Evolutionary conservation across 2,329 filamentous ascomycete genomes (phyloP), one percentile per base, ranked within the genome.

Genomic region (Bretziella fagacearum): DNA sequence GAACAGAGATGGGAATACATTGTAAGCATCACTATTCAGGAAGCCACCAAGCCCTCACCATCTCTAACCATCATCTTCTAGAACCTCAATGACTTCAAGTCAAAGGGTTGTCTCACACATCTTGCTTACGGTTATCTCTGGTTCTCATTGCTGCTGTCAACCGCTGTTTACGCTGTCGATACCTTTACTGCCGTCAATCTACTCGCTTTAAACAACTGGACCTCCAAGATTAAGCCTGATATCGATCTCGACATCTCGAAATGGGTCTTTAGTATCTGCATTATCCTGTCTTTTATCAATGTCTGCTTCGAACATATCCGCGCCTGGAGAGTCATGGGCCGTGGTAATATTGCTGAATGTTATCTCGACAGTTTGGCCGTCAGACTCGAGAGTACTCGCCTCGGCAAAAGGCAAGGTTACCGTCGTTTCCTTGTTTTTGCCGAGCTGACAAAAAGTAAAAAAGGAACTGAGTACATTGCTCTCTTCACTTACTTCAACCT

Each of bases 1-100:
- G 89, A 95, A 63, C 84, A 91, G 65, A 82, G 86, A 69, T 96
- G 89, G 89, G 84, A 87, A 57, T 93, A 87, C 60, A 87, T 96
- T 60, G 82, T 85, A 65, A 59, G 80, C 65, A 37, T 15, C 7
- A 13, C 25, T 7, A 32, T 33, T 10, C 30, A 6, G 11, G 30
- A 6, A 33, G 13, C 4, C 17, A 4, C 30, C 7, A 33, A n/a
- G 13, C 30, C 8, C 13, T 33, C 13, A 7, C 11, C n/a, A 33
- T n/a, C 30, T n/a, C 13, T 33, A 33, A 33, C 30, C 13, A n/a
- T 33, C n/a, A n/a, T 15, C 13, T 11, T 6, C 17, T 33, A 53
- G 52, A 74, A 64, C 55, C 64, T 74, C 46, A 61, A 66, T 49
- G 89, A 96, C 63, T 96, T 95, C 70, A 85, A 81, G 60, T 80